These are phyloP conservation scores for Cenchrus americanus DNA, from an alignment of 176 grass and related monocot species.

Conservation along the genomic window DNA sequence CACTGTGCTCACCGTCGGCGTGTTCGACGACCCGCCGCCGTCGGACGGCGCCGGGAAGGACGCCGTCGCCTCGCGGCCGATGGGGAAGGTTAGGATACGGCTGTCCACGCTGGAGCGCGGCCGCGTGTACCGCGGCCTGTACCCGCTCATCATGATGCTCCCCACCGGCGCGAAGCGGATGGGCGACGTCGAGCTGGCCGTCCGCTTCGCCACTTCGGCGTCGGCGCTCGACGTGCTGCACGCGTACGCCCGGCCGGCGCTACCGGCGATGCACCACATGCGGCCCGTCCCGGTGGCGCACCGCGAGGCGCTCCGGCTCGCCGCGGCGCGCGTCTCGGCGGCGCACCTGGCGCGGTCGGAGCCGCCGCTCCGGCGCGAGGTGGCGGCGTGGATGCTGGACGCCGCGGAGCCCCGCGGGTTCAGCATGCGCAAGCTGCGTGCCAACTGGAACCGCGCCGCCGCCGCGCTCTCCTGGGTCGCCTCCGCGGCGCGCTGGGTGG, in stretches of 20 bases:
- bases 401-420: constrained; percentile 74
- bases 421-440: constrained; percentile 94
- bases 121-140: constrained; percentile 69
- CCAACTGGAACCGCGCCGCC: constrained; percentile 78
- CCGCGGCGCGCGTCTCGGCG: constrained; percentile 63
- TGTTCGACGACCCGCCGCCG: constrained; percentile 66
- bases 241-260: constrained; percentile 59
- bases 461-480: constrained; percentile 66
- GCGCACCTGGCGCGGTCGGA: constrained; percentile 68
- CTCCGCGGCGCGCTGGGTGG: constrained; percentile 61
- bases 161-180: constrained; percentile 80
- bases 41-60: constrained; percentile 37
- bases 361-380: constrained; percentile 81
- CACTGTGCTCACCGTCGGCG: constrained; percentile 85
- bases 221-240: constrained; percentile 65
- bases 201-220: constrained; percentile 69
- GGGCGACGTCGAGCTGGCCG: constrained; percentile 85
- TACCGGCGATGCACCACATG: constrained; percentile 77
- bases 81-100: constrained; percentile 88
- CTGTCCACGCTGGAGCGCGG: constrained; percentile 75
- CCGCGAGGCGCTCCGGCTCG: constrained; percentile 62
- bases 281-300: constrained; percentile 49
- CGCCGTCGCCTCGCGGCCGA: constrained; percentile 46
- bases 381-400: constrained; percentile 80
- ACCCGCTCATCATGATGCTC: constrained; percentile 76